Evolutionary conservation across 164 flowering plant genomes (phyloP).

Genomic region (Piper betle): DNA sequence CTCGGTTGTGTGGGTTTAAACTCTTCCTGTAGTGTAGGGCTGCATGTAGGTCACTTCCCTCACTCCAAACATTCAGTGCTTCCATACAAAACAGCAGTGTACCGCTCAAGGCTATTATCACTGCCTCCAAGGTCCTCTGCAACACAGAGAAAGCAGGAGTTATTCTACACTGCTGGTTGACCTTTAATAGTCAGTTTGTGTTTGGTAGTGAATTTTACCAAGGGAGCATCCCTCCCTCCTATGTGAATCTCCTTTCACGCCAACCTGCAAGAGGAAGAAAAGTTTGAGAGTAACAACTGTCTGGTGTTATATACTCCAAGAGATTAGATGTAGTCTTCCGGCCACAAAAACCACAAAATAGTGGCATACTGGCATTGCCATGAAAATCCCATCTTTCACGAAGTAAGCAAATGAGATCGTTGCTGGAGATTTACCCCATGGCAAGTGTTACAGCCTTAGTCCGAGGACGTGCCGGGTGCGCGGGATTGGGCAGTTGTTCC

Average conservation of each 20-base stretch:
- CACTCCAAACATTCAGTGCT: constrained; percentile 45
- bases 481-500: no score
- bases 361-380: not conserved
- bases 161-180: not conserved
- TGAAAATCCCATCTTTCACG: not conserved
- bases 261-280: constrained; percentile 33
- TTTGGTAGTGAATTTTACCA: constrained; percentile 28
- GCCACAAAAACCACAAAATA: no score
- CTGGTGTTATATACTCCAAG: no score
- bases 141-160: not conserved
- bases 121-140: constrained; percentile 60
- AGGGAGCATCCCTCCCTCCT: constrained; percentile 40
- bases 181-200: not conserved
- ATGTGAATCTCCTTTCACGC: constrained; percentile 75
- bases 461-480: no score
- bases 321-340: not conserved
- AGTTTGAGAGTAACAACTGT: not conserved
- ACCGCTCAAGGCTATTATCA: constrained; percentile 48
- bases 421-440: constrained; percentile 48
- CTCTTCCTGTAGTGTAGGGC: not conserved
- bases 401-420: not conserved
- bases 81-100: constrained; percentile 58
- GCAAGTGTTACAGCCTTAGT: no score
- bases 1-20: no score
- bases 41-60: constrained; percentile 6